A percentile compares a stretch with the other conserved stretches of the same genome.
These are phyloP conservation scores for Mimosa pudica DNA, from an alignment of 306 rosid species.

Conservation along the genomic window DNA sequence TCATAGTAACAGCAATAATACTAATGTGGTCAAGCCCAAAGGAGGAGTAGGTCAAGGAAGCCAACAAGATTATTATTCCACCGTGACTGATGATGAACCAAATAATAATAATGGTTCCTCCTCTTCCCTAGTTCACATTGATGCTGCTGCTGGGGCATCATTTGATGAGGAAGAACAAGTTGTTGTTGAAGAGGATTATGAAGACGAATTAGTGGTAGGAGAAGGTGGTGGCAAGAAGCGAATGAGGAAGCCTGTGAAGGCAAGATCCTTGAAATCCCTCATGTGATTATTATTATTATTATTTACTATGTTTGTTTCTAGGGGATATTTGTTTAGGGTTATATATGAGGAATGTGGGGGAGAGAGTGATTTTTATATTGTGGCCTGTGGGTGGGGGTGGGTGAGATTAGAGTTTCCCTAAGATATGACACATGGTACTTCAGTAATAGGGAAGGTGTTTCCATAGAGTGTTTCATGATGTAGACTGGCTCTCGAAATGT, in stretches of 20 bases:
- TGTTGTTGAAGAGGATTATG: neutral
- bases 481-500: neutral
- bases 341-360: no score
- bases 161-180: no score
- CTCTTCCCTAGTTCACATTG: no score
- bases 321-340: no score
- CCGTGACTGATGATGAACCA: neutral
- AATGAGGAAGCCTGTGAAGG: conserved; percentile 84
- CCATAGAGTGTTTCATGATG: neutral
- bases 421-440: conserved; percentile 27
- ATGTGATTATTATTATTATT: conserved; percentile 46
- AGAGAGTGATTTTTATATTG: neutral
- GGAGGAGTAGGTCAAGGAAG: neutral
- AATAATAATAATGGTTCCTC: neutral
- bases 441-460: neutral
- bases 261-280: conserved; percentile 80
- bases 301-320: no score
- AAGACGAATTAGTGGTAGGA: conserved; percentile 29
- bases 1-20: conserved; percentile 5
- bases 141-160: no score
- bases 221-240: conserved; percentile 48
- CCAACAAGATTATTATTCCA: neutral
- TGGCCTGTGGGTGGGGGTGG: conserved; percentile 37
- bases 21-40: neutral
- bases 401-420: conserved; percentile 45